A percentile compares a stretch with the other conserved stretches of the same genome.
phyloP scores from a whole-genome alignment of 371 early-diverging fungal genomes.

The Rhizopus stolonifer region DNA sequence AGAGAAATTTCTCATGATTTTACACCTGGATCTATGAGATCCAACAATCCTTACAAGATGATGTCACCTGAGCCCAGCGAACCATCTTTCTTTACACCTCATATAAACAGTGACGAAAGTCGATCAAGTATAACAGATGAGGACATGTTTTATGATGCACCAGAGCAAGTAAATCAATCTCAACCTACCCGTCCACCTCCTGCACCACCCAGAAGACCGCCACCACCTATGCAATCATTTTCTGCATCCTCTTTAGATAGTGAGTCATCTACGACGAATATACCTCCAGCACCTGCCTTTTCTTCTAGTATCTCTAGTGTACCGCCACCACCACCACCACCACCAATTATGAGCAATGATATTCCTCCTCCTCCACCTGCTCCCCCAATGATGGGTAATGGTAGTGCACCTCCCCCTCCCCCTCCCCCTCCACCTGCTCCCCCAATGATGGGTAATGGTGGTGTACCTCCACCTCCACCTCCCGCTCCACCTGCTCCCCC shows the following conservation, averaged over 20 bases:
- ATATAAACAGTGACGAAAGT: not conserved
- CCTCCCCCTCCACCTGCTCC: no score
- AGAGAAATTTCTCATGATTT: not conserved
- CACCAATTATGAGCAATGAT: no score
- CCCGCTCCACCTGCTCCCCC: no score
- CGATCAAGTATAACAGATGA: conserved; percentile 11
- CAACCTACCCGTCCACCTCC: conserved; percentile 23
- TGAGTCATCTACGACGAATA: not conserved
- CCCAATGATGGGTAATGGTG: no score
- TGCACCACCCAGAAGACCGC: conserved; percentile 1
- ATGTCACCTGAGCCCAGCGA: conserved; percentile 3
- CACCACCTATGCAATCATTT: conserved; percentile 13
- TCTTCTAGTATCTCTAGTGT: conserved; percentile 1
- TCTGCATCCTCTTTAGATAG: not conserved
- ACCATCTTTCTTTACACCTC: not conserved
- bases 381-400: no score
- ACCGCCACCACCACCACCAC: conserved; percentile 23
- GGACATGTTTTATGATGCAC: conserved; percentile 26
- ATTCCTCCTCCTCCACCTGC: no score
- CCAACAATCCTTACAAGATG: conserved; percentile 26
- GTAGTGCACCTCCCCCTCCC: no score
- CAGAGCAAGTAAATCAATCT: conserved; percentile 16
- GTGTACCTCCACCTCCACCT: no score
- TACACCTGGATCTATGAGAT: conserved; percentile 8
- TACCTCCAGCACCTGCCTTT: conserved; percentile 4